A percentile compares a stretch with the other conserved stretches of the same genome.
phyloP scores from a whole-genome alignment of 2,329 filamentous ascomycete species.

The Phoma sp. region DNA sequence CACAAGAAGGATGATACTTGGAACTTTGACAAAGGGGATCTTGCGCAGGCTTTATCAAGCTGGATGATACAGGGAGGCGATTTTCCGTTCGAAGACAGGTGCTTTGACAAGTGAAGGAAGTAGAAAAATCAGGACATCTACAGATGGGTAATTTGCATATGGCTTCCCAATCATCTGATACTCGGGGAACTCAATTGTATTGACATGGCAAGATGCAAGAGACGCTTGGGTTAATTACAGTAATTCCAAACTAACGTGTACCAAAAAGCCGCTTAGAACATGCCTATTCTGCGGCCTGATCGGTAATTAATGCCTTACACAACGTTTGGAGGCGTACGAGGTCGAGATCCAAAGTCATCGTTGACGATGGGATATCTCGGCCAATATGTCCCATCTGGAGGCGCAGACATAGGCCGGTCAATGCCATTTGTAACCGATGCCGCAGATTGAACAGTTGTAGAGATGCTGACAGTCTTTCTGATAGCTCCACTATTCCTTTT shows the following conservation, averaged over 20 bases:
- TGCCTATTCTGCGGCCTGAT: not conserved
- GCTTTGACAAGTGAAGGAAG: too few relatives aligned
- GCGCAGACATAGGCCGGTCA: not conserved
- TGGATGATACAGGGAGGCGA: slow-evolving; percentile 1
- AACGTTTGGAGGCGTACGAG: not conserved
- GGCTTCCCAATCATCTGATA: too few relatives aligned
- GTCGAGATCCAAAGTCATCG: not conserved
- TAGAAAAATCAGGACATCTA: too few relatives aligned
- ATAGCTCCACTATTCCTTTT: too few relatives aligned
- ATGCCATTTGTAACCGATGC: not conserved
- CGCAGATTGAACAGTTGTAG: not conserved
- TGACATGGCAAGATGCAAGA: too few relatives aligned
- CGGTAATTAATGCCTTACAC: not conserved
- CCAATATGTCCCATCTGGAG: not conserved
- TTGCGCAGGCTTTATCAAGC: not conserved
- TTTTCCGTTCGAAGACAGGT: not conserved
- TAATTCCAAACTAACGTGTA: too few relatives aligned
- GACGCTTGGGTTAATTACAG: too few relatives aligned
- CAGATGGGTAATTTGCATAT: too few relatives aligned
- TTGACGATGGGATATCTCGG: slow-evolving; percentile 1
- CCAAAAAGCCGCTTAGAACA: too few relatives aligned
- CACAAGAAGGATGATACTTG: not conserved
- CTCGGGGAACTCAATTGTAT: too few relatives aligned
- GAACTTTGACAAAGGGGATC: not conserved
- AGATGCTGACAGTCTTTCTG: not conserved